Conservation (phyloP, 140 eudicot species). For the Oenanthe javanica region DNA sequence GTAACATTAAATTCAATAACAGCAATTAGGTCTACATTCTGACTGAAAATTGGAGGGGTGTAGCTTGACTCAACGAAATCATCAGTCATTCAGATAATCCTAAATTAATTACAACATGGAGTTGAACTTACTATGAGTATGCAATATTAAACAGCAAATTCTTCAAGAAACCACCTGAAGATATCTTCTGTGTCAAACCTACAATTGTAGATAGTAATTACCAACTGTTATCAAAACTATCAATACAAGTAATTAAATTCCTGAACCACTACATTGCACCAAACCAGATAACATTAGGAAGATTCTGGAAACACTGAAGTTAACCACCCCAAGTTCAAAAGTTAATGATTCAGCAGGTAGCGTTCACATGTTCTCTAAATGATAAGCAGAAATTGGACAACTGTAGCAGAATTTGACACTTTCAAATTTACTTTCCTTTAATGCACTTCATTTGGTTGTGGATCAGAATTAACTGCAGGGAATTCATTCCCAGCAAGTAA, state of each 20-base stretch:
- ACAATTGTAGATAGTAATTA: conserved; percentile 21
- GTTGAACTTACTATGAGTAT: conserved; percentile 56
- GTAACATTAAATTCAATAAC: background rate
- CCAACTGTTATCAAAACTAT: background rate
- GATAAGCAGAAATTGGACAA: background rate
- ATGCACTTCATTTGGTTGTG: background rate
- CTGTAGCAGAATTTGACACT: background rate
- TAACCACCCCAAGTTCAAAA: background rate
- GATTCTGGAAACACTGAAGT: background rate
- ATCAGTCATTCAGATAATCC: background rate
- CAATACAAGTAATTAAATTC: background rate
- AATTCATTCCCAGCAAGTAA: background rate
- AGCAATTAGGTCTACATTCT: conserved; percentile 1
- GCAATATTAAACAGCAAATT: conserved; percentile 64
- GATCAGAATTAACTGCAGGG: background rate
- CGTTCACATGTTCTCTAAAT: background rate
- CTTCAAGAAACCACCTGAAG: conserved; percentile 65
- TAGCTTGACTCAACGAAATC: background rate
- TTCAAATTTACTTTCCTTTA: background rate
- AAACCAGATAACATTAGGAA: background rate
- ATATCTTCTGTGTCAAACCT: conserved; percentile 80
- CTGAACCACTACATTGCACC: background rate
- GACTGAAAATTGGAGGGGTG: background rate
- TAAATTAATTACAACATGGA: background rate
- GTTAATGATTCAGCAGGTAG: background rate